These are phyloP conservation scores for Austroboletus niveus DNA, from an alignment of 1,284 basidiomycete species.

Conservation along the genomic window DNA sequence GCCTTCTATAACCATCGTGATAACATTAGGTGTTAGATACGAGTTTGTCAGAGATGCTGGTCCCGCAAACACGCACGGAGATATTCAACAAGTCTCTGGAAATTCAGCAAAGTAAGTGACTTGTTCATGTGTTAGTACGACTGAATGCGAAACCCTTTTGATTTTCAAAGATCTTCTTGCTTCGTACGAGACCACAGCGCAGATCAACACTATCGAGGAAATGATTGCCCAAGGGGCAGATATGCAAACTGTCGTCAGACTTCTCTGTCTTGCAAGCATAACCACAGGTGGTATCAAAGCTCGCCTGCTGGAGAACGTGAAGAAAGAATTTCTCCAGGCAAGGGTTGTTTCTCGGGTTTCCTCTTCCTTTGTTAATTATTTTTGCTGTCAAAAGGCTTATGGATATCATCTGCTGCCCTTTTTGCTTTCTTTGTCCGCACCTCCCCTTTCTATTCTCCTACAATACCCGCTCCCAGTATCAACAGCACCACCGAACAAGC, in stretches of 20 bases:
- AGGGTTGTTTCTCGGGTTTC: conserved; percentile 15
- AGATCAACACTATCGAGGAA: conserved; percentile 82
- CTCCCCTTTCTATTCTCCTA: conserved; percentile 66
- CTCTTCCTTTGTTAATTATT: conserved; percentile 7
- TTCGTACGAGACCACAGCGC: conserved; percentile 77
- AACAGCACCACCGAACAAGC: conserved; percentile 47
- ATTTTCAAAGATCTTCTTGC: conserved; percentile 76
- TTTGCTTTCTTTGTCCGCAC: conserved; percentile 75
- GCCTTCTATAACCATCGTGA: conserved; percentile 4
- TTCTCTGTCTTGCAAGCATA: conserved; percentile 85
- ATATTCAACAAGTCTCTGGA: conserved; percentile 91
- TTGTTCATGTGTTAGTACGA: conserved; percentile 2
- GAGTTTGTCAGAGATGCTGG: conserved; percentile 87
- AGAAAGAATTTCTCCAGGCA: conserved; percentile 89
- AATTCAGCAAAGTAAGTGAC: conserved; percentile 85
- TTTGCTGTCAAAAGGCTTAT: conserved; percentile 61
- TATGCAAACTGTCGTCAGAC: conserved; percentile 72
- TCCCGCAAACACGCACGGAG: conserved; percentile 83
- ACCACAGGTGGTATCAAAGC: conserved; percentile 84
- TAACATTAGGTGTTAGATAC: conserved; percentile 63
- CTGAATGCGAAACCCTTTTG: conserved; percentile 7
- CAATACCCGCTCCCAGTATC: conserved; percentile 61
- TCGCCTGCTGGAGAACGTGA: conserved; percentile 85
- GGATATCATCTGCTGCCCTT: conserved; percentile 89
- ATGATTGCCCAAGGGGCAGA: conserved; percentile 83